A percentile compares a stretch with the other conserved stretches of the same genome.
These are phyloP conservation scores for Fonsecaea monophora DNA, from an alignment of 2,329 filamentous ascomycete genomes.

Conservation along the genomic window DNA sequence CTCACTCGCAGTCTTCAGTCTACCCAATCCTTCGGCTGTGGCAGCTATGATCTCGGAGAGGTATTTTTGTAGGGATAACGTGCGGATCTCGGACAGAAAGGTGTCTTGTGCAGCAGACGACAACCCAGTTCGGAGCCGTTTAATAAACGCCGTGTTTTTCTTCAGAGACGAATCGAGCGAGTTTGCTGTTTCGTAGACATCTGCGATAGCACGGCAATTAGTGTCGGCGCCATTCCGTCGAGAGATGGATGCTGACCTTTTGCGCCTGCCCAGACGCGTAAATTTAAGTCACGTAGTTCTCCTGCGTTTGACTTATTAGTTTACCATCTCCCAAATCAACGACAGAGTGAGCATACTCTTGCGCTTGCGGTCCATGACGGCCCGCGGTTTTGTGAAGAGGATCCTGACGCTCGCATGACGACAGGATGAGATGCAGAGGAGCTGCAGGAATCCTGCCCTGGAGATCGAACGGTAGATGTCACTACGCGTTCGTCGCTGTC, in stretches of 20 bases:
- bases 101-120: constrained; percentile 78
- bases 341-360: constrained; percentile 51
- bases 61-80: constrained; percentile 92
- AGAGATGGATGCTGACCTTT: constrained; percentile 64
- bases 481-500: constrained; percentile 17
- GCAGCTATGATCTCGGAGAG: constrained; percentile 96
- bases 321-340: constrained; percentile 3
- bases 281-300: constrained; percentile 88
- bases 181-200: constrained; percentile 76
- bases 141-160: constrained; percentile 98
- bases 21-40: constrained; percentile 91
- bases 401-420: constrained; percentile 39
- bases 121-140: constrained; percentile 88
- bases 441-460: constrained; percentile 27
- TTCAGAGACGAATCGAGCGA: constrained; percentile 93
- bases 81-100: constrained; percentile 87
- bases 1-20: constrained; percentile 88
- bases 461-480: constrained; percentile 21
- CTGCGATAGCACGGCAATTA: constrained; percentile 54
- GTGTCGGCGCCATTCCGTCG: background rate
- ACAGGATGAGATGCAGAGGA: constrained; percentile 20
- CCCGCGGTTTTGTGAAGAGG: constrained; percentile 37
- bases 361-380: constrained; percentile 56
- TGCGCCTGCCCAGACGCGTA: constrained; percentile 86
- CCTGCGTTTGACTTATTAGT: constrained; percentile 60